Evolutionary conservation across 2,329 filamentous ascomycete species (phyloP).

Genomic region (Penicillium frequentans): DNA sequence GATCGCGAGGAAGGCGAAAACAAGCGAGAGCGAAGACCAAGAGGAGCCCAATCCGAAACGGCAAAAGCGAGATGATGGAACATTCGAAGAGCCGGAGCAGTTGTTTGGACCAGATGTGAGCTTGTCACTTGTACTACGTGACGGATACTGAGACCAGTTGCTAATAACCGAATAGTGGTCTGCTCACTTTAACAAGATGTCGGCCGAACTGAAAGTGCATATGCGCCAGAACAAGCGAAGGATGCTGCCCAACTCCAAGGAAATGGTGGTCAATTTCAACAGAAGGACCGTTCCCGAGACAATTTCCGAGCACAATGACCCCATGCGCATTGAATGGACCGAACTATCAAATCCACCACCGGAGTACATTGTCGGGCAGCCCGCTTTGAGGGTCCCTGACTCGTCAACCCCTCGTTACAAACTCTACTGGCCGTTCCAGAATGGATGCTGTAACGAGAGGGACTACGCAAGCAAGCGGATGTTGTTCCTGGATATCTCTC

Average conservation of each 20-base stretch:
- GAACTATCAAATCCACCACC: slow-evolving; percentile 70
- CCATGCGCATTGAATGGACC: slow-evolving; percentile 92
- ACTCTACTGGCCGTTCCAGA: slow-evolving; percentile 85
- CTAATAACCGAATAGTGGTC: slow-evolving; percentile 48
- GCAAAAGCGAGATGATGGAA: slow-evolving; percentile 57
- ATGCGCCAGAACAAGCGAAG: slow-evolving; percentile 94
- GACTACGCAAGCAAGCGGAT: slow-evolving; percentile 80
- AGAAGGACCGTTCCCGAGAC: slow-evolving; percentile 77
- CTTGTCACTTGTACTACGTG: neutral
- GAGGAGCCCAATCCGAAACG: slow-evolving; percentile 74
- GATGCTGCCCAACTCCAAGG: slow-evolving; percentile 95
- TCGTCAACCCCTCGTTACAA: slow-evolving; percentile 86
- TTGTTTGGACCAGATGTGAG: slow-evolving; percentile 83
- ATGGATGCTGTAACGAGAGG: slow-evolving; percentile 85
- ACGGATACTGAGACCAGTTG: neutral
- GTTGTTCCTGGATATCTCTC: slow-evolving; percentile 82
- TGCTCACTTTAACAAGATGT: slow-evolving; percentile 74
- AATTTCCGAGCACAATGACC: slow-evolving; percentile 93
- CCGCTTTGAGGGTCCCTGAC: slow-evolving; percentile 84
- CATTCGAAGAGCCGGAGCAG: slow-evolving; percentile 63
- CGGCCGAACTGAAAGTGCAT: slow-evolving; percentile 79
- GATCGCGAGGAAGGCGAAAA: slow-evolving; percentile 74
- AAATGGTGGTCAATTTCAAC: slow-evolving; percentile 93
- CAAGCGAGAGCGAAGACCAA: slow-evolving; percentile 80
- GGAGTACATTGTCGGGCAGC: slow-evolving; percentile 76